These are phyloP conservation scores for Kazachstania taianensis DNA, from an alignment of 805 yeast genomes.

Conservation along the genomic window DNA sequence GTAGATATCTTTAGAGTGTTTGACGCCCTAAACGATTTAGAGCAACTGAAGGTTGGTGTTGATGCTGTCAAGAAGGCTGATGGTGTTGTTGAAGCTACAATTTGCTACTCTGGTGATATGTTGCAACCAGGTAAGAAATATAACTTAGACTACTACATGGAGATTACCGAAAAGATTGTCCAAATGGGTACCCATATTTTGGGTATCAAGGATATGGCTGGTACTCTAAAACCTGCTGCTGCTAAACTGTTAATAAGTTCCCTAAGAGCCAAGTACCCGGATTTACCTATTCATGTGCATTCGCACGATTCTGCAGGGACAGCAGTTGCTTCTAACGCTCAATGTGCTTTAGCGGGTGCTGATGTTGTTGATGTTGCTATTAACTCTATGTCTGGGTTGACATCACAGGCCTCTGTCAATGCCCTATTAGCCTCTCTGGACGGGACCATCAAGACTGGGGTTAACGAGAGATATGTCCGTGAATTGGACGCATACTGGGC, in stretches of 20 bases:
- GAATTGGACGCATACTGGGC: constrained; percentile 96
- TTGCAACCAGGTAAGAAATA: constrained; percentile 90
- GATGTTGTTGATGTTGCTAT: constrained; percentile 97
- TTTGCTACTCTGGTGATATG: constrained; percentile 99
- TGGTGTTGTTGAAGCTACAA: constrained; percentile 97
- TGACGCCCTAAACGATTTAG: constrained; percentile 94
- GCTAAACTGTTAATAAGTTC: constrained; percentile 72
- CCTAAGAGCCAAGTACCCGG: constrained; percentile 79
- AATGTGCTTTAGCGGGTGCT: constrained; percentile 92
- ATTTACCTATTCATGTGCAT: constrained; percentile 95
- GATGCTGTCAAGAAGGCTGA: constrained; percentile 97
- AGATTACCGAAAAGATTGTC: constrained; percentile 74
- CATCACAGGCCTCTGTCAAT: constrained; percentile 94
- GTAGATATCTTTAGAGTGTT: constrained; percentile 97
- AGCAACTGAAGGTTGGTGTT: constrained; percentile 93
- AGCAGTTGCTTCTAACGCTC: constrained; percentile 94
- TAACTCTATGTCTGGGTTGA: constrained; percentile 96
- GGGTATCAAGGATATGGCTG: constrained; percentile 99
- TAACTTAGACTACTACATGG: constrained; percentile 81
- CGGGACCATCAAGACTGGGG: constrained; percentile 69
- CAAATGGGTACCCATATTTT: constrained; percentile 91
- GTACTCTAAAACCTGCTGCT: constrained; percentile 93
- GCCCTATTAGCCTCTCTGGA: constrained; percentile 89
- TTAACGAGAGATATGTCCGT: constrained; percentile 57
- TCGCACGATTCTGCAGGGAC: constrained; percentile 99